Percentiles rank a stretch among this genome's conserved stretches.
Evolutionary conservation across 768 basidiomycete species (phyloP).

Genomic region (Russula dissimulans): DNA sequence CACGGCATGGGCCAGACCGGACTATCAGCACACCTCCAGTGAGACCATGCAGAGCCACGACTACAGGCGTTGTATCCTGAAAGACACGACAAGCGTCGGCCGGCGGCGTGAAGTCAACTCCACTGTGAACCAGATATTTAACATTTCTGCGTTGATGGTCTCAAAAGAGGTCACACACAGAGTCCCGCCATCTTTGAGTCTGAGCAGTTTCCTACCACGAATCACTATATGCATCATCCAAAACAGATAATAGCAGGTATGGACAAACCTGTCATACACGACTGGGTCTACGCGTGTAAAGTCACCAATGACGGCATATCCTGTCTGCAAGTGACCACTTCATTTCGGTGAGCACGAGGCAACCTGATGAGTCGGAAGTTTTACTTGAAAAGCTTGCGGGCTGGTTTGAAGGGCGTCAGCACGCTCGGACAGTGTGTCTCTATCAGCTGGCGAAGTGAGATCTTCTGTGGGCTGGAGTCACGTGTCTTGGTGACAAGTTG

Average conservation of each 20-base stretch:
- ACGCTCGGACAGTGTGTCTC: slow-evolving; percentile 25
- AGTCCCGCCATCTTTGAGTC: slow-evolving; percentile 53
- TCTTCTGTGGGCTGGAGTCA: not conserved
- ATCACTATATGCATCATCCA: too few relatives aligned
- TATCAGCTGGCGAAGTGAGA: slow-evolving; percentile 22
- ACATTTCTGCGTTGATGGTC: too few relatives aligned
- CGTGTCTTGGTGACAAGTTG: not conserved
- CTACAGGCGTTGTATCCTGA: slow-evolving; percentile 36
- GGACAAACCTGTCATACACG: slow-evolving; percentile 29
- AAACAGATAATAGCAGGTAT: too few relatives aligned
- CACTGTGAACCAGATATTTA: slow-evolving; percentile 29
- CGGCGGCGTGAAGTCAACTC: slow-evolving; percentile 54
- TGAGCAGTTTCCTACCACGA: slow-evolving; percentile 35
- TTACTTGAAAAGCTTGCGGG: too few relatives aligned
- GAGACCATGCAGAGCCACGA: slow-evolving; percentile 46
- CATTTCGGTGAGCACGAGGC: too few relatives aligned
- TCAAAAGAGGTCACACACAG: slow-evolving; percentile 34
- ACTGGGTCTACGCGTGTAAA: slow-evolving; percentile 49
- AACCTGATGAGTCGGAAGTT: too few relatives aligned
- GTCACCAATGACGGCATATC: slow-evolving; percentile 50
- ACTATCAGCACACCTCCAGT: slow-evolving; percentile 33
- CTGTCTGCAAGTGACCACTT: slow-evolving; percentile 52
- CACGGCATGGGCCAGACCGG: not conserved
- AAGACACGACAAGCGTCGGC: slow-evolving; percentile 21
- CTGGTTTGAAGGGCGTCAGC: slow-evolving; percentile 21